phyloP scores from a whole-genome alignment of 495 filamentous ascomycete genomes.

The Daldinia childiae region DNA sequence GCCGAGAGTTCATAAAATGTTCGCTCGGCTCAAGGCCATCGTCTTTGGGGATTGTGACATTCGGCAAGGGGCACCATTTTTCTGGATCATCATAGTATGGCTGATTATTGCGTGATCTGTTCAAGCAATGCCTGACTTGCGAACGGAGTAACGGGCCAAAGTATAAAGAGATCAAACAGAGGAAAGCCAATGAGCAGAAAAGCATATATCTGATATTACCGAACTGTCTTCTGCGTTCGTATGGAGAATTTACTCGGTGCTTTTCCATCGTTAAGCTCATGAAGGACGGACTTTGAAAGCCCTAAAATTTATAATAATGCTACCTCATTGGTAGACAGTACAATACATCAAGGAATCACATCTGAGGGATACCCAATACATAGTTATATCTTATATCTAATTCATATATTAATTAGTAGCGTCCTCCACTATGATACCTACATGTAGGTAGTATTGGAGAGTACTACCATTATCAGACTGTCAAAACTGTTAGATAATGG shows the following conservation, averaged over 20 bases:
- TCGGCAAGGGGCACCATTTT: conserved; percentile 28
- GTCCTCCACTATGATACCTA: background rate
- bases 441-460: too few relatives aligned
- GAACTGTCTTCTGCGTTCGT: conserved; percentile 1
- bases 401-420: background rate
- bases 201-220: conserved; percentile 8
- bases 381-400: background rate
- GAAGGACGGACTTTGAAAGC: background rate
- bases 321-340: background rate
- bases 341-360: background rate
- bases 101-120: background rate
- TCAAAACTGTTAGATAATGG: background rate
- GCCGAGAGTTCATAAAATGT: conserved; percentile 21
- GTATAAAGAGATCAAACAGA: conserved; percentile 21
- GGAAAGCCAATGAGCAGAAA: conserved; percentile 13
- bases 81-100: conserved; percentile 1
- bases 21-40: conserved; percentile 25
- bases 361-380: background rate
- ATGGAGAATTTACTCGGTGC: background rate
- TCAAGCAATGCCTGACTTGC: background rate
- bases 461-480: background rate
- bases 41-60: conserved; percentile 14
- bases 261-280: conserved; percentile 22
- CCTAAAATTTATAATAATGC: background rate
- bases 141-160: conserved; percentile 8